Evolutionary conservation across 2,329 filamentous ascomycete genomes (phyloP), one percentile per base, ranked within the genome.

Genomic region (Penicillium expansum): DNA sequence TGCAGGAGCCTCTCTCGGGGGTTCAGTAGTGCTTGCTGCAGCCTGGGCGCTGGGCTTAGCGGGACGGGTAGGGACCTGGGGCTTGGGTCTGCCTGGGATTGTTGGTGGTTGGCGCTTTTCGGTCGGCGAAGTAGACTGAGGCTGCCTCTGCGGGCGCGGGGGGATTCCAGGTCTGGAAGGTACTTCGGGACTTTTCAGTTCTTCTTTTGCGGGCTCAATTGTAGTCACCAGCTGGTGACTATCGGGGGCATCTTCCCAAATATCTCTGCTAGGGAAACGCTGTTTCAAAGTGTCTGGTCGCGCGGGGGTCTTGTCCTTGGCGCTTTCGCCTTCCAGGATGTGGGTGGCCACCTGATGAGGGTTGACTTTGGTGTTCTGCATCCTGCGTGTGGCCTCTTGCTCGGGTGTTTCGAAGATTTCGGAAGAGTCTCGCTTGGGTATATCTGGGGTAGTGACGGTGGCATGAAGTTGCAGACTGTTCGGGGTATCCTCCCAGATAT

Each of bases 401-500:
- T 80, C 77, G 50, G 76, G 74, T 4, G 72, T 72, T 53, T 79
- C 77, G 47, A 77, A 77, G 68, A 72, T 43, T 49, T 68, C 57
- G 59, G 74, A 61, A 70, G 77, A 63, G 71, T 75, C 69, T 39
- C 74, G 69, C 69, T 77, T 81, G 0, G 80, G 78, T 32, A 83
- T 69, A 67, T 92, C 89, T 1, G 92, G 92, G 0, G 91, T 94
- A 3, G 88, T 90, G 8, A 97, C 93, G 58, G 90, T 92, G 3
- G 92, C 87, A 33, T 83, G 78, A 48, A 85, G 86, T 68, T 94
- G 86, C 51, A 91, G 81, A 74, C 92, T 96, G 69, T 87, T 89
- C 4, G 95, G 94, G 0, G 91, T 88, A 72, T 99, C 95, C 77
- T 99, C 94, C 94, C 94, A 99, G 39, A 97, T 85, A 71, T 99